Base-by-base conservation (phyloP, 768 basidiomycete species). In the Mycena vitilis region DNA sequence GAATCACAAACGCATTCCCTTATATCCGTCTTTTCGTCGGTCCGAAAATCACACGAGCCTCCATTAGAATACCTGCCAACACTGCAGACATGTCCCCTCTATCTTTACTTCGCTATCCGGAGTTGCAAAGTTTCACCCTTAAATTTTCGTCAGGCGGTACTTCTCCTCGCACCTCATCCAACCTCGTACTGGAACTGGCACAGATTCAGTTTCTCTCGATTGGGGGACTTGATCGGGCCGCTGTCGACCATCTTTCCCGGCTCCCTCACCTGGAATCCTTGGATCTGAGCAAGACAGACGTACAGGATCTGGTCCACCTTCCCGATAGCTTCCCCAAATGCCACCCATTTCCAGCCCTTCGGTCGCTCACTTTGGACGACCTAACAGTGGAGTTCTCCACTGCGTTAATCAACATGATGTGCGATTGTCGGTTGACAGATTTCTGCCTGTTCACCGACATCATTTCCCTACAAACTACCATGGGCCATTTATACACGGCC, bases 21-120 rank as follows among this genome's bases (percentile, higher is more conserved):
- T 49, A 60, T 22, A 15, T 60, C 40, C 34, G 47, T 49, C 60
- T 60, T 18, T 60, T 60, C 22, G 48, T 60, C 2, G 47, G 47
- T 8, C 60, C 60, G 18, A n/a, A 23, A 11, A 23, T 51, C 11
- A 40, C 37, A 37, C 18, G 12, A 5, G 48, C 18, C 18, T 5
- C 47, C n/a, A 16, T 38, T n/a, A 6, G 16, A 7, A 23, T 60
- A 4, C 34, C 60, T 8, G 30, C 30, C 30, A 30, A 30, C 30
- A 23, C 30, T 5, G 12, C 11, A 7, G 18, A 22, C 34, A 12
- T 49, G 5, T 22, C 49, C 4, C 34, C 38, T n/a, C 9, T 60
- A 22, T 23, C 57, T 4, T 16, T 20, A 4, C 48, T 60, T 40
- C 60, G 22, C 20, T 60, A 40, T 38, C 30, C 34, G 6, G 15